These are phyloP conservation scores for Lactifluus piperatus DNA, from an alignment of 768 basidiomycete genomes.

Conservation along the genomic window DNA sequence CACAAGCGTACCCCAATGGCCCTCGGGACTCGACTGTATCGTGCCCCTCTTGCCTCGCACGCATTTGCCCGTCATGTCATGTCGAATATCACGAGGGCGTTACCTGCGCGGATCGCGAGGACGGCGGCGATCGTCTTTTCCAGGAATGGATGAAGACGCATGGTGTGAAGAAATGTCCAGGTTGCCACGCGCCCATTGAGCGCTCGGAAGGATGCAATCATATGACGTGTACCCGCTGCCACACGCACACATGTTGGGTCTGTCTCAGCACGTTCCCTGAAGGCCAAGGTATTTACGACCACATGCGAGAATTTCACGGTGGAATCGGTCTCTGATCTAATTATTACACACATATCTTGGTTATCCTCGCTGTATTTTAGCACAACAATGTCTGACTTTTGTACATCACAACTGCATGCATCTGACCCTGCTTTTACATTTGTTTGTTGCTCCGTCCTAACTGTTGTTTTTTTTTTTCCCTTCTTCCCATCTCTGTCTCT, in stretches of 20 bases:
- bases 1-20: constrained; percentile 57
- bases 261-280: constrained; percentile 63
- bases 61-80: constrained; percentile 60
- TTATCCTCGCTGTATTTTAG: too few species aligned
- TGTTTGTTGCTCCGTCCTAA: too few species aligned
- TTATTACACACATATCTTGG: too few species aligned
- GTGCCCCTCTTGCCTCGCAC: constrained; percentile 60
- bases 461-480: too few species aligned
- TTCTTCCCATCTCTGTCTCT: too few species aligned
- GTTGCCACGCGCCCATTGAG: constrained; percentile 63
- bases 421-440: too few species aligned
- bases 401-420: too few species aligned
- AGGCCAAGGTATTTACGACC: constrained; percentile 65
- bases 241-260: constrained; percentile 75
- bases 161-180: constrained; percentile 68
- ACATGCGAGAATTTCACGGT: constrained; percentile 65
- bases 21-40: constrained; percentile 44
- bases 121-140: constrained; percentile 45
- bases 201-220: constrained; percentile 74
- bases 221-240: constrained; percentile 67
- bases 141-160: constrained; percentile 52
- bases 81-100: constrained; percentile 56
- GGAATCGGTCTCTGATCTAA: constrained; percentile 25
- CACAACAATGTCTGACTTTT: too few species aligned
- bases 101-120: constrained; percentile 50